Percentiles rank a stretch among this genome's conserved stretches.
Evolutionary conservation across 768 basidiomycete species (phyloP).

Genomic region (Lentinula sp.): DNA sequence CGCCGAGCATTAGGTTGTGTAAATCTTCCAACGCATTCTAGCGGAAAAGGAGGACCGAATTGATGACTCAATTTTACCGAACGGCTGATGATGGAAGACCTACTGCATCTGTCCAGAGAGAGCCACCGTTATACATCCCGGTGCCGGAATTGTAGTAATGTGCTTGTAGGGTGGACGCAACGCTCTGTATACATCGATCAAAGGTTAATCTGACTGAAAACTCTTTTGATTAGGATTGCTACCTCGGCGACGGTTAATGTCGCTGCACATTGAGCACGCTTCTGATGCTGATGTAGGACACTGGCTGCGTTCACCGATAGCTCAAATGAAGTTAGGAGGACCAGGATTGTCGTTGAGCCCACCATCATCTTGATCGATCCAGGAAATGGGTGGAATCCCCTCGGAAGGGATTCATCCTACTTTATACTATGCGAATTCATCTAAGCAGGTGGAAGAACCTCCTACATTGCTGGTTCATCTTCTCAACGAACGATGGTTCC

Average conservation of each 20-base stretch:
- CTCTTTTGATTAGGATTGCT: neutral
- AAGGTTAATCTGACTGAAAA: neutral
- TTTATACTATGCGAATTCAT: neutral
- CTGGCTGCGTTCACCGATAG: slow-evolving; percentile 6
- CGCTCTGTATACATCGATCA: neutral
- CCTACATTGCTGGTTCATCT: neutral
- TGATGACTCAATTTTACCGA: neutral
- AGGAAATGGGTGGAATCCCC: neutral
- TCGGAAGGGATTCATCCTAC: neutral
- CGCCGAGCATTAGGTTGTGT: slow-evolving; percentile 53
- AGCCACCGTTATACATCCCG: slow-evolving; percentile 43
- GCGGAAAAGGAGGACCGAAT: neutral
- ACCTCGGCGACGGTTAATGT: slow-evolving; percentile 12
- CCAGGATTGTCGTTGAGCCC: neutral
- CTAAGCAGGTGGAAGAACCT: neutral
- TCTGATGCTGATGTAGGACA: slow-evolving; percentile 6
- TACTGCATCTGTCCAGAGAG: slow-evolving; percentile 53
- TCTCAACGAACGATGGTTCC: neutral
- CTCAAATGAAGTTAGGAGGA: neutral
- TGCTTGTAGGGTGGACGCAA: slow-evolving; percentile 4
- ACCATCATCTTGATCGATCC: neutral
- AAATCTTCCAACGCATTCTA: slow-evolving; percentile 54
- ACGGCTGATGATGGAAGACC: slow-evolving; percentile 8
- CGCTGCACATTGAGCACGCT: slow-evolving; percentile 13
- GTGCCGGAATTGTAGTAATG: slow-evolving; percentile 33